phyloP scores from a whole-genome alignment of 768 basidiomycete species.

The Suillus weaverae region DNA sequence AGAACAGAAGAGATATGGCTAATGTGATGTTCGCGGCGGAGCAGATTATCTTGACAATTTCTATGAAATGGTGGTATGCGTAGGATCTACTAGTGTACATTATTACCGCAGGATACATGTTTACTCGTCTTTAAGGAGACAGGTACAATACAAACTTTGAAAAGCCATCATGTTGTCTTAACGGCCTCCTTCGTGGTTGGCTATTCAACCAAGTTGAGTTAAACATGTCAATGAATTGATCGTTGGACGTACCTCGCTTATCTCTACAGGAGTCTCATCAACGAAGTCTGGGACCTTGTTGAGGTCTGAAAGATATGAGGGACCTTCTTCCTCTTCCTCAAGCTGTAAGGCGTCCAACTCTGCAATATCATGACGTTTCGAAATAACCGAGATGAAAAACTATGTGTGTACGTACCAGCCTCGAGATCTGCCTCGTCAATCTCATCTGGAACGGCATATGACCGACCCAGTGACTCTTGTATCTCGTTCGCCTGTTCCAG shows the following conservation, averaged over 20 bases:
- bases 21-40: slow-evolving; percentile 16
- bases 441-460: slow-evolving; percentile 96
- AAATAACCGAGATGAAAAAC: slow-evolving; percentile 5
- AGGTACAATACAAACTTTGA: slow-evolving; percentile 2
- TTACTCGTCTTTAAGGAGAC: not conserved
- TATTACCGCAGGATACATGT: slow-evolving; percentile 8
- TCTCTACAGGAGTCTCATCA: slow-evolving; percentile 80
- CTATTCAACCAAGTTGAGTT: slow-evolving; percentile 27
- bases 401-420: slow-evolving; percentile 62
- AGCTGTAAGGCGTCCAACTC: slow-evolving; percentile 93
- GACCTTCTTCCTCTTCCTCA: slow-evolving; percentile 88
- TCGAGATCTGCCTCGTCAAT: slow-evolving; percentile 96
- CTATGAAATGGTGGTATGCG: slow-evolving; percentile 8
- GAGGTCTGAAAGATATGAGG: slow-evolving; percentile 85
- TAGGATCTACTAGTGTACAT: slow-evolving; percentile 19
- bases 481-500: slow-evolving; percentile 98
- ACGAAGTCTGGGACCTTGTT: slow-evolving; percentile 91
- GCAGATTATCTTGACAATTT: not conserved
- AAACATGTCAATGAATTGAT: not conserved
- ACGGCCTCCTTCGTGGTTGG: slow-evolving; percentile 54
- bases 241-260: slow-evolving; percentile 50
- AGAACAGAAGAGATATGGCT: slow-evolving; percentile 65
- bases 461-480: slow-evolving; percentile 89
- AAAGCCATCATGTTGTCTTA: slow-evolving; percentile 44
- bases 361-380: slow-evolving; percentile 31